Evolutionary conservation across 257 asterid genomes (phyloP).

Genomic region (Nemophila menziesii): DNA sequence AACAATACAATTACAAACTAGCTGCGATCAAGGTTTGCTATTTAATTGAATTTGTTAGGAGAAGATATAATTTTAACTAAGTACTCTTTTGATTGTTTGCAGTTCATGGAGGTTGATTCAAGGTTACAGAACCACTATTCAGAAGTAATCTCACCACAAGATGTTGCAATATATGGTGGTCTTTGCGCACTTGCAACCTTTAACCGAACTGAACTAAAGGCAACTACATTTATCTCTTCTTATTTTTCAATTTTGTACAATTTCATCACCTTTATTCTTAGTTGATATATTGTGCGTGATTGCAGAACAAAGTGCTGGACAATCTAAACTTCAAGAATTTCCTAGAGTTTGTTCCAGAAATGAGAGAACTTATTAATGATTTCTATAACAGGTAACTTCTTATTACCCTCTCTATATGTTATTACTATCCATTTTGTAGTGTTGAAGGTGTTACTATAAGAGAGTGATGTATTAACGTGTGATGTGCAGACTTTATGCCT

Average conservation of each 20-base stretch:
- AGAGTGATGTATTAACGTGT: too few species aligned
- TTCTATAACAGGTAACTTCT: slow-evolving; percentile 70
- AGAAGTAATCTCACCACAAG: slow-evolving; percentile 90
- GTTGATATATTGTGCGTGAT: too few species aligned
- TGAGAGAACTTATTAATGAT: slow-evolving; percentile 87
- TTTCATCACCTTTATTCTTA: slow-evolving; percentile 3
- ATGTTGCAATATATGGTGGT: slow-evolving; percentile 95
- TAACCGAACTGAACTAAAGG: slow-evolving; percentile 94
- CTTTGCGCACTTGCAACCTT: slow-evolving; percentile 97
- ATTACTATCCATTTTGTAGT: not conserved
- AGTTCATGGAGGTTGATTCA: slow-evolving; percentile 86
- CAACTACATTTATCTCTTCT: slow-evolving; percentile 11
- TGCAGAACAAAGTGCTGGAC: slow-evolving; percentile 95
- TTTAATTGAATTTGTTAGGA: too few species aligned
- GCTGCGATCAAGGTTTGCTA: slow-evolving; percentile 93
- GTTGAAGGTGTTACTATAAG: too few species aligned
- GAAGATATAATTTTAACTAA: too few species aligned
- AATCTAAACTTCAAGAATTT: slow-evolving; percentile 72
- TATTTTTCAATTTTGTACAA: slow-evolving; percentile 7
- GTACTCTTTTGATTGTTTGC: slow-evolving; percentile 19
- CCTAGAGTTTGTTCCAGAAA: slow-evolving; percentile 92
- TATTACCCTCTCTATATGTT: not conserved
- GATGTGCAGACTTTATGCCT: slow-evolving; percentile 87
- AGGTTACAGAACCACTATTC: slow-evolving; percentile 68
- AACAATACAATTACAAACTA: slow-evolving; percentile 75